A percentile compares a stretch with the other conserved stretches of the same genome.
Evolutionary conservation across 495 filamentous ascomycete species (phyloP).

Genomic region (Penicillium longicatenatum): DNA sequence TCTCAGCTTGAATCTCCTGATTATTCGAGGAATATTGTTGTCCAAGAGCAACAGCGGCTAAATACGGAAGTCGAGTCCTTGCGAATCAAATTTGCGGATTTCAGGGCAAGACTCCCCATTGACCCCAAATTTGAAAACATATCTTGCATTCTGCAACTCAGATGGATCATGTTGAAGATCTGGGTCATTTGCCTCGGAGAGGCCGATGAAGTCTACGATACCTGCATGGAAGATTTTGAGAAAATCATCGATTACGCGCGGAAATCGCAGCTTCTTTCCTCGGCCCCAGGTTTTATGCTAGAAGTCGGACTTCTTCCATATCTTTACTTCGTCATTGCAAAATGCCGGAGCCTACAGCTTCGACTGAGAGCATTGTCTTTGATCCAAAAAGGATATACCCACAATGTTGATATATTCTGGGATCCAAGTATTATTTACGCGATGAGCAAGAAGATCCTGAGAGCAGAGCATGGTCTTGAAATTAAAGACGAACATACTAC

Average conservation of each 20-base stretch:
- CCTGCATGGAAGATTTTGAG: neutral
- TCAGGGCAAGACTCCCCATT: neutral
- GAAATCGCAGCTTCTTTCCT: neutral
- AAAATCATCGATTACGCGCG: neutral
- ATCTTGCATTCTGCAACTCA: slow-evolving; percentile 2
- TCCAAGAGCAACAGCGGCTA: neutral
- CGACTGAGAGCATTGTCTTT: slow-evolving; percentile 4
- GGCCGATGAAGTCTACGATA: neutral
- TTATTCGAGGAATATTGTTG: neutral
- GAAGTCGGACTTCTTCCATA: slow-evolving; percentile 7
- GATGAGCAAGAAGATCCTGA: neutral
- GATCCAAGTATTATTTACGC: neutral
- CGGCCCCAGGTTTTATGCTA: slow-evolving; percentile 6
- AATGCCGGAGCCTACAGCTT: slow-evolving; percentile 8
- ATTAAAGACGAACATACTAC: neutral
- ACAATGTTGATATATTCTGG: slow-evolving; percentile 5
- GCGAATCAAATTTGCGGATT: neutral
- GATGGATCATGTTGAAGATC: slow-evolving; percentile 10
- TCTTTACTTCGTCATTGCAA: slow-evolving; percentile 6
- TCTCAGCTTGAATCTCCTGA: neutral
- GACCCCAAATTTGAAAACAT: neutral
- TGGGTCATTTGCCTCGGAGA: slow-evolving; percentile 2
- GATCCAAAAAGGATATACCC: neutral
- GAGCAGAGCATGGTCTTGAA: neutral
- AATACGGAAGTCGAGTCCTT: neutral